phyloP scores from a whole-genome alignment of 2,329 filamentous ascomycete species.

The Trichophyton benhamiae region DNA sequence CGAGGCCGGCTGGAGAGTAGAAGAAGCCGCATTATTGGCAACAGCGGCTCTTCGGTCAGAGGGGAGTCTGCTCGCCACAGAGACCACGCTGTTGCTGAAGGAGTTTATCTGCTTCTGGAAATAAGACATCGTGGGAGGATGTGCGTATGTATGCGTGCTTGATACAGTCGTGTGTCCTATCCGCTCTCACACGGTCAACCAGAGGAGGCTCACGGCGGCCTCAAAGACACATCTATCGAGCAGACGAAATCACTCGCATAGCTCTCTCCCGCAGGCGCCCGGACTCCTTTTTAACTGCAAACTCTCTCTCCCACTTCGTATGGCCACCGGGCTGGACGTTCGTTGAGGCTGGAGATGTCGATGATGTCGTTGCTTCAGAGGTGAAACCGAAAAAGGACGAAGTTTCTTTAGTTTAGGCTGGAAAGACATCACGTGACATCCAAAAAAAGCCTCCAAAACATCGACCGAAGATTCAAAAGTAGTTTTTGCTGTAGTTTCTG shows the following conservation, averaged over 20 bases:
- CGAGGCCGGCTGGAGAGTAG: conserved; percentile 25
- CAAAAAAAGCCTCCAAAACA: neutral
- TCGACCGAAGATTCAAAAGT: neutral
- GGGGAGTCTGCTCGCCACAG: conserved; percentile 53
- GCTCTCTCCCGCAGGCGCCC: neutral
- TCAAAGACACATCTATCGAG: neutral
- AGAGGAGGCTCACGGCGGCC: neutral
- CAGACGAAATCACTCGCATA: conserved; percentile 1
- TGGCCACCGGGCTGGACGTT: neutral
- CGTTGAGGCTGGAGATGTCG: neutral
- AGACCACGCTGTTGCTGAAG: conserved; percentile 50
- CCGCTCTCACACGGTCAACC: neutral
- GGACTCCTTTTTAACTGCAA: neutral
- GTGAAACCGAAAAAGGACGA: neutral
- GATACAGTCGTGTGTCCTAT: neutral
- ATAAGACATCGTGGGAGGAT: conserved; percentile 44
- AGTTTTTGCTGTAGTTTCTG: neutral
- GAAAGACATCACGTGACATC: neutral
- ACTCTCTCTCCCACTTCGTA: neutral
- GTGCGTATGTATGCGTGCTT: neutral
- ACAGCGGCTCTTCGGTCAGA: conserved; percentile 38
- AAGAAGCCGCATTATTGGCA: conserved; percentile 43
- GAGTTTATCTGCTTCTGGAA: conserved; percentile 53
- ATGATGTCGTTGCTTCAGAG: neutral
- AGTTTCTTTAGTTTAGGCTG: too few relatives aligned